phyloP scores from a whole-genome alignment of 306 rosid species.

The Quercus gilva region DNA sequence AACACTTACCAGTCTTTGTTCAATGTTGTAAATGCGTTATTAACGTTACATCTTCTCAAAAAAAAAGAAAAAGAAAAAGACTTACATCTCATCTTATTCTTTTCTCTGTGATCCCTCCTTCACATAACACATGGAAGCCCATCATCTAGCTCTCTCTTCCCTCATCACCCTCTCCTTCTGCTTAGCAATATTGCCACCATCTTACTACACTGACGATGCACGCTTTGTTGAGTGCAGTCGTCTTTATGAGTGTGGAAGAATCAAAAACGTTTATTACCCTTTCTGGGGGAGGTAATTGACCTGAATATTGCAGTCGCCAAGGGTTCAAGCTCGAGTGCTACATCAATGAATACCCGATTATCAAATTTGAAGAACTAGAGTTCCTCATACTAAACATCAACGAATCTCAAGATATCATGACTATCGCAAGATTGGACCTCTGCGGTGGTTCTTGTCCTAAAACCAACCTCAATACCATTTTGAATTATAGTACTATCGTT shows the following conservation, averaged over 20 bases:
- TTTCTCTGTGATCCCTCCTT: too few species aligned
- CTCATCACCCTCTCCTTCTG: constrained; percentile 20
- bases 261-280: constrained; percentile 28
- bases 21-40: too few species aligned
- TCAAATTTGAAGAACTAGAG: constrained; percentile 15
- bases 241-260: constrained; percentile 33
- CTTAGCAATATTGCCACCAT: constrained; percentile 17
- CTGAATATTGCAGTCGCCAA: constrained; percentile 33
- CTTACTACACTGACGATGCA: constrained; percentile 7
- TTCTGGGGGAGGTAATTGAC: constrained; percentile 34
- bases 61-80: too few species aligned
- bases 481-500: constrained; percentile 20
- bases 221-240: constrained; percentile 18
- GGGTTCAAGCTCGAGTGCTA: constrained; percentile 32
- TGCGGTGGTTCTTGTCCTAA: not conserved
- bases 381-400: constrained; percentile 23
- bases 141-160: not conserved
- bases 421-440: constrained; percentile 35
- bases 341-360: not conserved
- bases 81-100: too few species aligned
- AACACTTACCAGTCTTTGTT: too few species aligned
- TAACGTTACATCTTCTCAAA: too few species aligned
- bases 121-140: not conserved
- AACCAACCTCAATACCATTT: not conserved
- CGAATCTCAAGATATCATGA: not conserved